Conservation (phyloP, 768 basidiomycete species). For the Pilatotrama ljubarskyi region DNA sequence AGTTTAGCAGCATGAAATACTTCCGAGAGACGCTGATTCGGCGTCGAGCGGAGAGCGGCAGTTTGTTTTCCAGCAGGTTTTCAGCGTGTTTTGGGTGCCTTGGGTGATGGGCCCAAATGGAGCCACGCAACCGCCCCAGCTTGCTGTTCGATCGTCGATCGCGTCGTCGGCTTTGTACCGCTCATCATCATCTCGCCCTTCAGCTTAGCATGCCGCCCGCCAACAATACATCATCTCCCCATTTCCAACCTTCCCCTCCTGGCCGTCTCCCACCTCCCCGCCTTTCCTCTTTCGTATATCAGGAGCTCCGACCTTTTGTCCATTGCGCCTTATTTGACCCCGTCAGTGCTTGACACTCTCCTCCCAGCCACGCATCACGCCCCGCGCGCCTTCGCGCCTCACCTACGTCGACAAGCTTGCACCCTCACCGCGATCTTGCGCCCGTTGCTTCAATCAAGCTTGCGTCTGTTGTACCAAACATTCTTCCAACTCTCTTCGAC, state of each 20-base stretch:
- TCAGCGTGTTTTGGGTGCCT: slow-evolving; percentile 19
- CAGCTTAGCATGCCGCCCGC: slow-evolving; percentile 16
- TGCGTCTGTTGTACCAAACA: background rate
- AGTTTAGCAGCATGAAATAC: slow-evolving; percentile 5
- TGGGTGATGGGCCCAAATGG: slow-evolving; percentile 18
- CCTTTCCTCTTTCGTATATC: slow-evolving; percentile 17
- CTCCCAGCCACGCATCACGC: slow-evolving; percentile 5
- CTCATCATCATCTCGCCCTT: slow-evolving; percentile 16
- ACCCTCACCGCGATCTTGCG: background rate
- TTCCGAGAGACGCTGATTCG: slow-evolving; percentile 10
- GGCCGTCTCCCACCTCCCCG: slow-evolving; percentile 12
- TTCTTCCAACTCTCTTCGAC: slow-evolving; percentile 8
- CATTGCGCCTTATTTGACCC: slow-evolving; percentile 16
- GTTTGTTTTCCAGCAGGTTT: slow-evolving; percentile 12
- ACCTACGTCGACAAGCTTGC: slow-evolving; percentile 3
- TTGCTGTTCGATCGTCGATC: slow-evolving; percentile 22
- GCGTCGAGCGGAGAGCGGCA: slow-evolving; percentile 5
- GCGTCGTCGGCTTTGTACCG: slow-evolving; percentile 17
- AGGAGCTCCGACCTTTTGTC: slow-evolving; percentile 17
- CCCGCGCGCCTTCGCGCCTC: slow-evolving; percentile 4
- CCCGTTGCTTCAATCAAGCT: slow-evolving; percentile 5
- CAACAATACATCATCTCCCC: slow-evolving; percentile 25
- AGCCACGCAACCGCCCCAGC: slow-evolving; percentile 13
- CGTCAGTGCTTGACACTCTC: slow-evolving; percentile 4
- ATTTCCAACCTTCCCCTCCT: slow-evolving; percentile 18